phyloP scores from a whole-genome alignment of 2,329 filamentous ascomycete species.

The Colletotrichum sp. region DNA sequence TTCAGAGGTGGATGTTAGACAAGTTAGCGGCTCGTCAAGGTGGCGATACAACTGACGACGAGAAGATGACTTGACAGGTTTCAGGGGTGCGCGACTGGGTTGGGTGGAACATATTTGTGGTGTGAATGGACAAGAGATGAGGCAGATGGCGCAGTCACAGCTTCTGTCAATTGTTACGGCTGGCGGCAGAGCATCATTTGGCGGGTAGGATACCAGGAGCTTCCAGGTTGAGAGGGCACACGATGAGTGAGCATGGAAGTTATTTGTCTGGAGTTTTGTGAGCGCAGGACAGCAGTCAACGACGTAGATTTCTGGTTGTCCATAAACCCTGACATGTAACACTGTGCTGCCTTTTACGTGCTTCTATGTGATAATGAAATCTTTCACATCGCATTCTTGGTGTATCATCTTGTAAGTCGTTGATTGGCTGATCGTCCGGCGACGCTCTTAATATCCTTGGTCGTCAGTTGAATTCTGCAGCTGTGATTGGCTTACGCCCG shows the following conservation, averaged over 20 bases:
- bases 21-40: conserved; percentile 36
- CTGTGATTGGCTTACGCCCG: background rate
- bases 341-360: background rate
- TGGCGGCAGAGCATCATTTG: background rate
- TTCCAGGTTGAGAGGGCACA: background rate
- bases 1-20: conserved; percentile 55
- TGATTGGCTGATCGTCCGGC: background rate
- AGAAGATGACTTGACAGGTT: conserved; percentile 33
- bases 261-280: background rate
- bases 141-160: background rate
- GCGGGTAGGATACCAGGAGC: background rate
- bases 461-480: background rate
- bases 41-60: conserved; percentile 56
- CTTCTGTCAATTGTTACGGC: background rate
- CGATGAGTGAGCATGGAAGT: background rate
- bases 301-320: background rate
- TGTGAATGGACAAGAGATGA: background rate
- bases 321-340: background rate
- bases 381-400: background rate
- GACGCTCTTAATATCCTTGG: background rate
- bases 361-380: background rate
- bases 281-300: background rate
- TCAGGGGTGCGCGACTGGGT: background rate
- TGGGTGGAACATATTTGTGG: background rate
- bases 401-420: background rate